Conservation (phyloP, 495 filamentous ascomycete genomes). For the Chaetomium cochliodes region DNA sequence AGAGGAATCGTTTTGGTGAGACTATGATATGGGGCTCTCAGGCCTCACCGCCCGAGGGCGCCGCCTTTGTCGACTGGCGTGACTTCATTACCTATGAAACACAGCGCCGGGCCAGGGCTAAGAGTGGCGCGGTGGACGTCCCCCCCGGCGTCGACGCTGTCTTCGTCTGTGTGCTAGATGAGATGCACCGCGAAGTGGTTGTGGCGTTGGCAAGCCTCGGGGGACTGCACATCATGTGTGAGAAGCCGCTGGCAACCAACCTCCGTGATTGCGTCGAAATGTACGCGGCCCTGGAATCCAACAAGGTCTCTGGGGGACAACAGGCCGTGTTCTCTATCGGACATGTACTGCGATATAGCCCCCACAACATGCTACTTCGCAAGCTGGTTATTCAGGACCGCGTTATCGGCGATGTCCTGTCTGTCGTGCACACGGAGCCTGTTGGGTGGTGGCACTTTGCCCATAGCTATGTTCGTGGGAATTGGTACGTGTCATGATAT, state of each 20-base stretch:
- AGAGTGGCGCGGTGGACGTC: constrained; percentile 41
- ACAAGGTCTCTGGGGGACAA: constrained; percentile 28
- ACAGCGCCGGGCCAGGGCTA: constrained; percentile 48
- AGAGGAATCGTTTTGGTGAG: constrained; percentile 64
- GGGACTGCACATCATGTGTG: constrained; percentile 80
- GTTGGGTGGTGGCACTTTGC: constrained; percentile 96
- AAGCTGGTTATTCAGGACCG: constrained; percentile 70
- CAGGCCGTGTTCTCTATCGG: constrained; percentile 77
- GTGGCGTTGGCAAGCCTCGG: constrained; percentile 63
- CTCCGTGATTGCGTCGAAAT: constrained; percentile 73
- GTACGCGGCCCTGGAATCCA: constrained; percentile 52
- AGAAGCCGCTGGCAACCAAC: constrained; percentile 85
- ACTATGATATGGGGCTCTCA: constrained; percentile 64
- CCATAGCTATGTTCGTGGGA: constrained; percentile 90
- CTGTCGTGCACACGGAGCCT: constrained; percentile 87
- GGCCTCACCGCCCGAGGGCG: constrained; percentile 41
- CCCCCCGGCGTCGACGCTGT: constrained; percentile 68
- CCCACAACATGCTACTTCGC: constrained; percentile 83
- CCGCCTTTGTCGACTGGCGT: constrained; percentile 72
- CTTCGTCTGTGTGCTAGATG: constrained; percentile 86
- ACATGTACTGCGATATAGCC: constrained; percentile 78
- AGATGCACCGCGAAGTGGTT: constrained; percentile 80
- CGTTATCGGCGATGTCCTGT: constrained; percentile 81
- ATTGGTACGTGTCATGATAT: constrained; percentile 54
- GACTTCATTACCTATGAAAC: constrained; percentile 67